A percentile compares a stretch with the other conserved stretches of the same genome.
phyloP scores from a whole-genome alignment of 108 stramenopile genomes.

The Pseudonitzschia delicatissima region DNA sequence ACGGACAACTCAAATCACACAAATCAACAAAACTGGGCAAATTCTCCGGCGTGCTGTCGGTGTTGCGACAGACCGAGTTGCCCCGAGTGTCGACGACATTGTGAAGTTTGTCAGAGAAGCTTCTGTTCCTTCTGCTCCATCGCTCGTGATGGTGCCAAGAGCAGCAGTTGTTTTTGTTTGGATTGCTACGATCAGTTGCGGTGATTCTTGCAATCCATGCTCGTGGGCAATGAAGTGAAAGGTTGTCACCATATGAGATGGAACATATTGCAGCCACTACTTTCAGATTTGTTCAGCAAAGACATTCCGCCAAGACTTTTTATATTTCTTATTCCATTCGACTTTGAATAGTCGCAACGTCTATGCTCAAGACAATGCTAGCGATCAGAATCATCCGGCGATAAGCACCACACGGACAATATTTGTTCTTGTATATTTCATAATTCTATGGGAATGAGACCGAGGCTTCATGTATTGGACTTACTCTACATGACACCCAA shows the following conservation, averaged over 20 bases:
- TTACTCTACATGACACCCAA: too few species aligned
- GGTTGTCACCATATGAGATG: not conserved
- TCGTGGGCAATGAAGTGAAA: not conserved
- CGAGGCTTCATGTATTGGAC: too few species aligned
- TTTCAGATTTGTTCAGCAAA: not conserved
- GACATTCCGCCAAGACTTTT: too few species aligned
- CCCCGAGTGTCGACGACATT: not conserved
- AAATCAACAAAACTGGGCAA: not conserved
- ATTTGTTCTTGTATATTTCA: too few species aligned
- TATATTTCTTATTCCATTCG: too few species aligned
- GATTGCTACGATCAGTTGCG: not conserved
- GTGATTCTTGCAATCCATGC: not conserved
- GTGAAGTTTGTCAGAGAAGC: not conserved
- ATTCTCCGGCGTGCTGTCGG: not conserved
- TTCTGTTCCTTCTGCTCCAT: slow-evolving; percentile 12
- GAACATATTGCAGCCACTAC: not conserved
- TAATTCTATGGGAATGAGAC: too few species aligned
- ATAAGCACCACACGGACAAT: too few species aligned
- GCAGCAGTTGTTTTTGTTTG: too few species aligned
- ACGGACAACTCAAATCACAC: not conserved
- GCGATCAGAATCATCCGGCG: too few species aligned
- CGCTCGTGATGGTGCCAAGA: too few species aligned
- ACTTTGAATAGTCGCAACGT: too few species aligned
- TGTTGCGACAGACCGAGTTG: slow-evolving; percentile 10
- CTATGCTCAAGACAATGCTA: too few species aligned